Evolutionary conservation across 2,329 filamentous ascomycete species (phyloP), one percentile per base, ranked within the genome.

Genomic region (Conoideocrella luteorostrata): DNA sequence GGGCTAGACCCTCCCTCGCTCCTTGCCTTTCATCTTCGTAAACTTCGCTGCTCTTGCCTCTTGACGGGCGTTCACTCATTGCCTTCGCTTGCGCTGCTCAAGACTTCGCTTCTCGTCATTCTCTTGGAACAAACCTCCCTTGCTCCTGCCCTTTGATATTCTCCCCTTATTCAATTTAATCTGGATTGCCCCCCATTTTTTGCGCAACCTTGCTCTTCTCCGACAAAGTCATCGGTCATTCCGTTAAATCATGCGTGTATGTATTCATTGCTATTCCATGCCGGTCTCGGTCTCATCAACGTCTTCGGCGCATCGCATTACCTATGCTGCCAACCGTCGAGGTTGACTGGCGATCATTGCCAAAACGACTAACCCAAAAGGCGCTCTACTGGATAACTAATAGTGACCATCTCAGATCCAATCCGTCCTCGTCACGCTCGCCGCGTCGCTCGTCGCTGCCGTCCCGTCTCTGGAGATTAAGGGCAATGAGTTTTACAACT

Each of bases 401-500:
- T 47, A 49, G 22, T 18, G 18, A 9, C 22, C 11, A 30, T 9
- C 9, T 23, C 41, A 65, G 62, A 51, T 65, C 46, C 65, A 68
- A 53, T 61, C 70, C 37, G 66, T 68, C 41, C 70, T 79, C 54
- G 58, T 75, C 60, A 74, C 74, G 53, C 62, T 78, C 41, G 68
- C 70, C 60, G 75, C 74, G 47, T 67, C 71, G 49, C 61, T 74
- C 32, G 75, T 71, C 40, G 66, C 69, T 41, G 80, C 80, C 41
- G 76, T 84, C 41, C 70, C 70, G 47, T 63, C 77, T 9, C 71
- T 84, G 41, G 69, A 72, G 47, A 70, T 82, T 48, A 56, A 75
- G 46, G 78, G 77, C 51, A 70, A 68, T 47, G 67, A 79, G 56
- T 81, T 84, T 47, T 69, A 83, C 61, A 79, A 82, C 62, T 66